Evolutionary conservation across 176 grass and related monocot genomes (phyloP).

Genomic region (Musa troglodytarum): DNA sequence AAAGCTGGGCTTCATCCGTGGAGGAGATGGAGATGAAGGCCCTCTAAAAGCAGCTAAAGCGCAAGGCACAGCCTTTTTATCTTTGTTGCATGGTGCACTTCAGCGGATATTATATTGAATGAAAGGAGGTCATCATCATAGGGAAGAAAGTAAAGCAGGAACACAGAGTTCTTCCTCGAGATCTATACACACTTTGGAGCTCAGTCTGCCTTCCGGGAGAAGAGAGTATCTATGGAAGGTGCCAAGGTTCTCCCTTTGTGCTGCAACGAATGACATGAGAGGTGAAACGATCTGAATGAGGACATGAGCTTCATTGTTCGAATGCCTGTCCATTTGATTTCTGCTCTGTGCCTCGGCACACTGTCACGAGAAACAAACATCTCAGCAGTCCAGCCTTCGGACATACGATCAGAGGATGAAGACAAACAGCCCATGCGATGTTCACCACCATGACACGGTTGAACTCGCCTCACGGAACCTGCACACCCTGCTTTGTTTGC

Average conservation of each 20-base stretch:
- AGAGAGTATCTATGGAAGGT: conserved; percentile 46
- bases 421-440: not conserved
- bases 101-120: no score
- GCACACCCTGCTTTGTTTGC: not conserved
- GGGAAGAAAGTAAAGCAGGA: conserved; percentile 11
- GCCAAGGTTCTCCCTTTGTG: conserved; percentile 25
- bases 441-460: not conserved
- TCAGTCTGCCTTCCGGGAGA: conserved; percentile 29
- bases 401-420: not conserved
- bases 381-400: not conserved
- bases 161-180: not conserved
- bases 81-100: not conserved
- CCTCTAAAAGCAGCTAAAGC: not conserved
- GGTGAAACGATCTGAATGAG: conserved; percentile 16
- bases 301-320: not conserved
- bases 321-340: not conserved
- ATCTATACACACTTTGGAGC: conserved; percentile 15
- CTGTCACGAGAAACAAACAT: not conserved
- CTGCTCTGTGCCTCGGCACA: not conserved
- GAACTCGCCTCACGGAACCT: not conserved
- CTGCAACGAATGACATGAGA: conserved; percentile 31
- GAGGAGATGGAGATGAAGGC: not conserved
- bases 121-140: not conserved
- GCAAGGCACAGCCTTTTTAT: not conserved
- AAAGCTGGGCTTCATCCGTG: not conserved